Conservation (phyloP, 108 stramenopile genomes). For the Stephanodiscus triporus region DNA sequence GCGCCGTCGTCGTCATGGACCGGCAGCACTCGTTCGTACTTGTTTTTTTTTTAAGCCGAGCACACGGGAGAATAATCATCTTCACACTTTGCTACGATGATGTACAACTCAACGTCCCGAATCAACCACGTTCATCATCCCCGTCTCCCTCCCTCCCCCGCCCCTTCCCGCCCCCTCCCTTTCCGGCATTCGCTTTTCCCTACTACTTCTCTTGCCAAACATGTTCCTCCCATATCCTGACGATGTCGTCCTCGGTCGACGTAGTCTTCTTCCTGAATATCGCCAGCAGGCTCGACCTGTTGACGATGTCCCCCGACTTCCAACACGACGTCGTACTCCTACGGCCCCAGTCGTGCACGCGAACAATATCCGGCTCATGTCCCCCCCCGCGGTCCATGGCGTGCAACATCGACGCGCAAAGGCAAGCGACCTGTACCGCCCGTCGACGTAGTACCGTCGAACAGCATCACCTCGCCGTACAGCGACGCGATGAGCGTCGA, state of each 20-base stretch:
- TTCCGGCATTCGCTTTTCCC: too few relatives aligned
- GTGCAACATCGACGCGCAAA: conserved; percentile 41
- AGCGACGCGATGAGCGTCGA: conserved; percentile 52
- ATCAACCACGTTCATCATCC: too few relatives aligned
- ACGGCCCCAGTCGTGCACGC: background rate
- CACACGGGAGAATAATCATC: too few relatives aligned
- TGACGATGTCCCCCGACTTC: conserved; percentile 18
- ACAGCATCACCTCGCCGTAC: conserved; percentile 35
- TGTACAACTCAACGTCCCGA: too few relatives aligned
- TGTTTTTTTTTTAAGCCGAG: too few relatives aligned
- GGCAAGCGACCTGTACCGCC: conserved; percentile 52
- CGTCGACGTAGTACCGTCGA: conserved; percentile 65
- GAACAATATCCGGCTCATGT: too few relatives aligned
- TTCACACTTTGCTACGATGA: too few relatives aligned
- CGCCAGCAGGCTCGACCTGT: conserved; percentile 7
- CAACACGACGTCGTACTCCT: conserved; percentile 1
- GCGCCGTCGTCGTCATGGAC: too few relatives aligned
- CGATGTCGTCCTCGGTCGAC: conserved; percentile 28
- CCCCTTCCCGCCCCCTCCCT: too few relatives aligned
- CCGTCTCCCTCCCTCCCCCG: too few relatives aligned
- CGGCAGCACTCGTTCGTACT: too few relatives aligned
- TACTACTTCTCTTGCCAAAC: background rate
- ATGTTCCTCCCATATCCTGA: conserved; percentile 31
- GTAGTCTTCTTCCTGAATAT: conserved; percentile 31
- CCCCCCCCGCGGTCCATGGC: conserved; percentile 8